Evolutionary conservation across 179 eudicot species (phyloP), one percentile per base, ranked within the genome.

Genomic region (Kewa caespitosa): DNA sequence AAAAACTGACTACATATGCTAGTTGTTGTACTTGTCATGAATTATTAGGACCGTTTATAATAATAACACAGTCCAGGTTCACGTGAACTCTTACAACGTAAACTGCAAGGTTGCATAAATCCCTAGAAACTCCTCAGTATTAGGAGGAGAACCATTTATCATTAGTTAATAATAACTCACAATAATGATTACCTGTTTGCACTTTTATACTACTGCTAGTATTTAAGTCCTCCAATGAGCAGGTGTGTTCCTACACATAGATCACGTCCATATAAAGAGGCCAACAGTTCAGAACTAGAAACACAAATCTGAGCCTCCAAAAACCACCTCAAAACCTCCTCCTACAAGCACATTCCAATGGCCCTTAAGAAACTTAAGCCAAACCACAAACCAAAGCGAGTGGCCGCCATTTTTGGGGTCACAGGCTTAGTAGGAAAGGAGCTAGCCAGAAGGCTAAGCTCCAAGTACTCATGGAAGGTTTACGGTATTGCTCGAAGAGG

Each of bases 391-490:
- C 64, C 64, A 2, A 72, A 69, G 66, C 81, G 76, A 54, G 92
- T 92, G 42, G 97, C 98, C 37, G 86, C 84, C 70, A 87, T 94
- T 70, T 92, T 90, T 69, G 98, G 98, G 39, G 91, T 76, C 70
- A 89, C 96, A 0, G 98, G 98, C 37, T 87, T 94, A 10, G 97
- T 94, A 25, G 98, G 98, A 7, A 89, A 74, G 70, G 90, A 94
- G 85, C 89, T 94, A 2, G 86, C 87, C 33, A 79, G 61, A 71
- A 84, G 75, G 76, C 89, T 94, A 23, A 83, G 85, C 75, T 79
- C 91, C 18, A 81, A 79, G 59, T 23, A 76, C 27, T 77, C 78
- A 8, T 93, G 98, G 98, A 90, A 87, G 38, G 96, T 94, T 11
- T 94, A 94, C 23, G 98, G 98, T 11, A 74, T 94, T 4, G 92